Percentiles rank a stretch among this genome's conserved stretches.
These are phyloP conservation scores for Sarcodon aspratus DNA, from an alignment of 768 basidiomycete genomes.

Conservation along the genomic window DNA sequence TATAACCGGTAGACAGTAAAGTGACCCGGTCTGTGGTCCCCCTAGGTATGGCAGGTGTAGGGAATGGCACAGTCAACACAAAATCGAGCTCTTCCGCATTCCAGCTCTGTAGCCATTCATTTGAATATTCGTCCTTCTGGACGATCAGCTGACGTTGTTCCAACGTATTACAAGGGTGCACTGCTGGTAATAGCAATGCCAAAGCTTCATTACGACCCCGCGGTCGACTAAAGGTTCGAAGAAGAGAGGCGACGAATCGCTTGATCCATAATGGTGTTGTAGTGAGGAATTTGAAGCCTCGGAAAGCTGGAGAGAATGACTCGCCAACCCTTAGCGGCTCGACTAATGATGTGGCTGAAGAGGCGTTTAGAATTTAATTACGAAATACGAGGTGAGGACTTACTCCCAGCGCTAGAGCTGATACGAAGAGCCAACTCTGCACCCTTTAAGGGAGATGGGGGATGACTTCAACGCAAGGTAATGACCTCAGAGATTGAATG, in stretches of 20 bases:
- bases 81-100: slow-evolving; percentile 20
- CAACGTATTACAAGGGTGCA: too few species aligned
- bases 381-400: not conserved
- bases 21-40: slow-evolving; percentile 22
- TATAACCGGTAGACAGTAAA: slow-evolving; percentile 22
- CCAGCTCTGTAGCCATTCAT: slow-evolving; percentile 13
- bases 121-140: slow-evolving; percentile 14
- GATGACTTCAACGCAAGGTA: slow-evolving; percentile 19
- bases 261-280: too few species aligned
- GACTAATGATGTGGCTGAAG: too few species aligned
- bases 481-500: too few species aligned
- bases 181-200: too few species aligned
- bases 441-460: slow-evolving; percentile 14
- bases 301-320: slow-evolving; percentile 12
- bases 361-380: too few species aligned
- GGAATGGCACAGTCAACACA: slow-evolving; percentile 25
- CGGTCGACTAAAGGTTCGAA: too few species aligned
- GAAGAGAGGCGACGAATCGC: too few species aligned
- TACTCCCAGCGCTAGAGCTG: slow-evolving; percentile 18
- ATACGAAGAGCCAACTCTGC: slow-evolving; percentile 18
- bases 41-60: slow-evolving; percentile 26
- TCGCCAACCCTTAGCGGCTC: slow-evolving; percentile 9
- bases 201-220: too few species aligned
- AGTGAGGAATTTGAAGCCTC: too few species aligned
- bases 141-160: slow-evolving; percentile 15